These are phyloP conservation scores for Craspedostauros australis DNA, from an alignment of 108 stramenopile genomes.

Conservation along the genomic window DNA sequence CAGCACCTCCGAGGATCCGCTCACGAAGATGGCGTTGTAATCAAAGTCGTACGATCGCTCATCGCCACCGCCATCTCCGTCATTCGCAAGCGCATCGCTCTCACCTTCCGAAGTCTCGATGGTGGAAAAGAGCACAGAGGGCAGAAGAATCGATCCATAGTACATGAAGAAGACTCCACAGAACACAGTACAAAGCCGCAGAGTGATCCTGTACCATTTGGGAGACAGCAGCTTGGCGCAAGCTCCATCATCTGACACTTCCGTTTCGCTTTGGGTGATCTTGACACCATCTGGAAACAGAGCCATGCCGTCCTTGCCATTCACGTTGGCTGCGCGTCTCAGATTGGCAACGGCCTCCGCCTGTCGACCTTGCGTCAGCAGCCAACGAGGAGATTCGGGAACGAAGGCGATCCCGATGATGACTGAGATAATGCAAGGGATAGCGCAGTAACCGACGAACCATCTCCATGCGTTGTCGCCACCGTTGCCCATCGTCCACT, in stretches of 20 bases:
- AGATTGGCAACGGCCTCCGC: slow-evolving; percentile 49
- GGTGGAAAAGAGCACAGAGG: slow-evolving; percentile 41
- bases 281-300: slow-evolving; percentile 27
- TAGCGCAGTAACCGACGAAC: slow-evolving; percentile 47
- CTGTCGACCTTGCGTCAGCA: slow-evolving; percentile 36
- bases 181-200: slow-evolving; percentile 27
- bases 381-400: slow-evolving; percentile 68
- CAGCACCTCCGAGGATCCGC: slow-evolving; percentile 40
- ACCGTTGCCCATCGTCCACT: slow-evolving; percentile 27
- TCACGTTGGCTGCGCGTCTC: slow-evolving; percentile 38
- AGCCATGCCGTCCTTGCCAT: slow-evolving; percentile 35
- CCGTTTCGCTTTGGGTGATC: slow-evolving; percentile 16
- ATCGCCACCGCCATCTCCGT: slow-evolving; percentile 3
- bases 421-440: slow-evolving; percentile 48
- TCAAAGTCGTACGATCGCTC: slow-evolving; percentile 31
- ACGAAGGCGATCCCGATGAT: slow-evolving; percentile 37
- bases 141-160: slow-evolving; percentile 43
- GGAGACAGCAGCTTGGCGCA: slow-evolving; percentile 28
- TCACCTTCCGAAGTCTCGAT: slow-evolving; percentile 8
- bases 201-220: slow-evolving; percentile 41
- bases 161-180: slow-evolving; percentile 38
- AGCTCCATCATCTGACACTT: slow-evolving; percentile 2
- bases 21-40: slow-evolving; percentile 46
- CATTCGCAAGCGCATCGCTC: neutral
- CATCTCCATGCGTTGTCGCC: slow-evolving; percentile 34